phyloP scores from a whole-genome alignment of 176 grass and related monocot species.

The Paspalum notatum region DNA sequence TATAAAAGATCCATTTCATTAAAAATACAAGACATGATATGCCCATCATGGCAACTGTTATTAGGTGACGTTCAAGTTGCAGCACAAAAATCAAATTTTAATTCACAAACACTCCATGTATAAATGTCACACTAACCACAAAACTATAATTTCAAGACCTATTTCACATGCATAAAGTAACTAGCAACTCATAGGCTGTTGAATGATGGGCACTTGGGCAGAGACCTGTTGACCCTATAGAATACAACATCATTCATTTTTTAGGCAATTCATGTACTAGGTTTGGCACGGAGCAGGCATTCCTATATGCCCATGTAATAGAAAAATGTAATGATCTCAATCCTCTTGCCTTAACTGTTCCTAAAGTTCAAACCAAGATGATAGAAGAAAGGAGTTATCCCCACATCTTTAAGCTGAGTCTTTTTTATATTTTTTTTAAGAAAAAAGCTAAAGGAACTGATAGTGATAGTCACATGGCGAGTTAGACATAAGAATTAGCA shows the following conservation, averaged over 20 bases:
- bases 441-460: neutral
- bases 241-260: neutral
- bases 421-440: no score
- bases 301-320: slow-evolving; percentile 25
- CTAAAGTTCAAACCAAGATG: slow-evolving; percentile 41
- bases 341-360: slow-evolving; percentile 25
- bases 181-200: neutral
- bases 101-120: neutral
- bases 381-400: slow-evolving; percentile 44
- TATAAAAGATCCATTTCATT: neutral
- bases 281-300: slow-evolving; percentile 10
- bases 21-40: neutral
- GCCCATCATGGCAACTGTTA: neutral
- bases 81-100: slow-evolving; percentile 3
- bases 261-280: slow-evolving; percentile 14
- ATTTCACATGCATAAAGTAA: slow-evolving; percentile 25
- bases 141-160: neutral
- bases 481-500: slow-evolving; percentile 7
- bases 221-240: slow-evolving; percentile 26
- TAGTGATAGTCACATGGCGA: neutral
- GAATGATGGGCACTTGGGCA: slow-evolving; percentile 9
- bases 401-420: slow-evolving; percentile 1
- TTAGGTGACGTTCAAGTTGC: neutral
- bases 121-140: neutral
- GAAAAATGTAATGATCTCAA: slow-evolving; percentile 18